These are phyloP conservation scores for Trypanosomatidae sp. DNA, from an alignment of 208 protist genomes.

Conservation along the genomic window DNA sequence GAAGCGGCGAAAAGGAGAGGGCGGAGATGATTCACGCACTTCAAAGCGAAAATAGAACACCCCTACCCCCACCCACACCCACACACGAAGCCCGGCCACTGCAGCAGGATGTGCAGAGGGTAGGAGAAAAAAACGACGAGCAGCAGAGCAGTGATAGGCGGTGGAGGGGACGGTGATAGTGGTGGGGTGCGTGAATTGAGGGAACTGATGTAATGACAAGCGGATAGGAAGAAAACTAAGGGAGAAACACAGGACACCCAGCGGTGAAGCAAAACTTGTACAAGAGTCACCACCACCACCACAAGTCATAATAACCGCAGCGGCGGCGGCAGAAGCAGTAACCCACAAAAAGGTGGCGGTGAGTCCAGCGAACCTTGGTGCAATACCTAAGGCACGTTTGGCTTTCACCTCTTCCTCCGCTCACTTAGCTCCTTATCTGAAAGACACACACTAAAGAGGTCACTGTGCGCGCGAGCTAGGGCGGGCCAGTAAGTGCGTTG, in stretches of 20 bases:
- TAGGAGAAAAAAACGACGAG: neutral
- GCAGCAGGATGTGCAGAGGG: neutral
- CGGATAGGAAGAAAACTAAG: neutral
- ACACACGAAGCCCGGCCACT: neutral
- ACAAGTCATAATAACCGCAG: neutral
- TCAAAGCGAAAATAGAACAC: neutral
- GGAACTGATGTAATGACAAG: neutral
- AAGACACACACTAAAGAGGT: no score
- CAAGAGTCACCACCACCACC: neutral
- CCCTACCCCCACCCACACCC: no score
- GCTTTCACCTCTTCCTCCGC: neutral
- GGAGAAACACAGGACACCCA: neutral
- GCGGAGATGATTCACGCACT: neutral
- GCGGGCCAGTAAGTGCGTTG: neutral
- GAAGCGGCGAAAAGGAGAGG: neutral
- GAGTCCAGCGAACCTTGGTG: neutral
- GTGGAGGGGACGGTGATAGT: neutral
- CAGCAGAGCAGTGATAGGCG: neutral
- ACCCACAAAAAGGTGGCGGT: neutral
- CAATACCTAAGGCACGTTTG: neutral
- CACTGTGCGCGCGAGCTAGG: neutral
- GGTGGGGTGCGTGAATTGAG: neutral
- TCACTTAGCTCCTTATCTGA: no score
- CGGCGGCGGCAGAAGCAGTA: neutral
- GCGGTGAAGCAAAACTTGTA: neutral